These are phyloP conservation scores for Theobroma grandiflorum DNA, from an alignment of 441 rosid genomes.

Conservation along the genomic window DNA sequence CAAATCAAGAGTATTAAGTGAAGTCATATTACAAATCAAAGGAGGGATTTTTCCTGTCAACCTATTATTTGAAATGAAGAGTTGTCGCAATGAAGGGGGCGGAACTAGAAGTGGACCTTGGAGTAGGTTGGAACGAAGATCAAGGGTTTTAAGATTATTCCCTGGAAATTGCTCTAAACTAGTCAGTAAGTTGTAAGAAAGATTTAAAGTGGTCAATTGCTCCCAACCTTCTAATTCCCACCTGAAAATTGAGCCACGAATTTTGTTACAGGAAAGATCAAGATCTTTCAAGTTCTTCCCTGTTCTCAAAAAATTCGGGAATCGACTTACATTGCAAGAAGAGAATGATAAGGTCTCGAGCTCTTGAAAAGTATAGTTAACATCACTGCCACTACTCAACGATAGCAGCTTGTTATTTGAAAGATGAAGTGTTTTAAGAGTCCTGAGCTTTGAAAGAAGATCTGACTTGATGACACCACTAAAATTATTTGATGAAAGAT, in stretches of 20 bases:
- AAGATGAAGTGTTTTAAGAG: neutral
- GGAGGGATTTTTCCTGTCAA: slow-evolving; percentile 26
- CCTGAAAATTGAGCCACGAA: slow-evolving; percentile 20
- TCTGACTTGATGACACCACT: neutral
- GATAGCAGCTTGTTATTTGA: neutral
- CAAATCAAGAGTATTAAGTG: slow-evolving; percentile 29
- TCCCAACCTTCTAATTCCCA: slow-evolving; percentile 6
- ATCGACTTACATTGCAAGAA: slow-evolving; percentile 26
- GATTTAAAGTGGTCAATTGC: neutral
- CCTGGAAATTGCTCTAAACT: slow-evolving; percentile 9
- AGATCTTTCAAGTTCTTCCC: neutral
- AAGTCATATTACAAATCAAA: slow-evolving; percentile 24
- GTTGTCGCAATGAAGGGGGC: neutral
- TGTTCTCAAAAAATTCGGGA: slow-evolving; percentile 27
- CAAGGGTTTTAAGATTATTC: slow-evolving; percentile 15
- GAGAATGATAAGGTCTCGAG: neutral
- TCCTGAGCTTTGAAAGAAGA: neutral
- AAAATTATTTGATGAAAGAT: no score
- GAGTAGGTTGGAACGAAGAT: slow-evolving; percentile 27
- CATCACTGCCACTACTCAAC: neutral
- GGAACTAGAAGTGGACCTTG: slow-evolving; percentile 25
- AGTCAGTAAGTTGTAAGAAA: slow-evolving; percentile 31
- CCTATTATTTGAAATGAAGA: slow-evolving; percentile 2
- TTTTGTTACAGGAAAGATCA: slow-evolving; percentile 33
- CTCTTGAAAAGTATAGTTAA: neutral